Percentiles rank a stretch among this genome's conserved stretches.
phyloP scores from a whole-genome alignment of 345 rosid species.

The Dimocarpus longan region DNA sequence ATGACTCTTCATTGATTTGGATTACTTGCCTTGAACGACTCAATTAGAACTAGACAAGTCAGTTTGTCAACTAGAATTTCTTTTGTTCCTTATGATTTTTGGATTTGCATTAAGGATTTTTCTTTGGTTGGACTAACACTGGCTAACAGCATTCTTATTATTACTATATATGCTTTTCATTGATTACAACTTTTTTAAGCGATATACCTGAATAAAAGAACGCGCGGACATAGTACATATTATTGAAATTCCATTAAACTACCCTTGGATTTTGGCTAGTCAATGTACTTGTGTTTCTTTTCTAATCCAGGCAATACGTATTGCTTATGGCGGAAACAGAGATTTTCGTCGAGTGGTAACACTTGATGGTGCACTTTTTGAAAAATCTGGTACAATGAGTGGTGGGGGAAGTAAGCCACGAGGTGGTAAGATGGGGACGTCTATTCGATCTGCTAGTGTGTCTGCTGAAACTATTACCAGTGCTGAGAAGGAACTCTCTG shows the following conservation, averaged over 20 bases:
- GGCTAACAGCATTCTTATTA: background rate
- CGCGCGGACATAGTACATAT: background rate
- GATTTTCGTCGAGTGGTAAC: slow-evolving; percentile 94
- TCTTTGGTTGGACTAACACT: background rate
- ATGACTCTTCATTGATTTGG: background rate
- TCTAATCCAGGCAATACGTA: slow-evolving; percentile 70
- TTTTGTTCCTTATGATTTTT: background rate
- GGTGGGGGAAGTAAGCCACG: slow-evolving; percentile 98
- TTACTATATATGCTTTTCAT: background rate
- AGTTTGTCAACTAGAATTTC: background rate
- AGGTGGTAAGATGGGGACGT: slow-evolving; percentile 97
- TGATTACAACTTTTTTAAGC: background rate
- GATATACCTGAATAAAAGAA: background rate
- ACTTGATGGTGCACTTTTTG: slow-evolving; percentile 93
- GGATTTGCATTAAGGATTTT: background rate
- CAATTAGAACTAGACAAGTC: background rate
- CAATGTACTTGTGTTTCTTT: slow-evolving; percentile 13
- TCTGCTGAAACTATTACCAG: slow-evolving; percentile 64
- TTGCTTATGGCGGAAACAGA: slow-evolving; percentile 79
- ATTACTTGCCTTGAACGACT: background rate
- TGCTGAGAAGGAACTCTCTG: slow-evolving; percentile 77
- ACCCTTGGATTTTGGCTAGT: background rate
- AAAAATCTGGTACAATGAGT: slow-evolving; percentile 97
- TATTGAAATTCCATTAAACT: background rate
- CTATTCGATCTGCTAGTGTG: slow-evolving; percentile 75